Base-by-base conservation (phyloP, 179 eudicot species). In the Actinidia polygama region DNA sequence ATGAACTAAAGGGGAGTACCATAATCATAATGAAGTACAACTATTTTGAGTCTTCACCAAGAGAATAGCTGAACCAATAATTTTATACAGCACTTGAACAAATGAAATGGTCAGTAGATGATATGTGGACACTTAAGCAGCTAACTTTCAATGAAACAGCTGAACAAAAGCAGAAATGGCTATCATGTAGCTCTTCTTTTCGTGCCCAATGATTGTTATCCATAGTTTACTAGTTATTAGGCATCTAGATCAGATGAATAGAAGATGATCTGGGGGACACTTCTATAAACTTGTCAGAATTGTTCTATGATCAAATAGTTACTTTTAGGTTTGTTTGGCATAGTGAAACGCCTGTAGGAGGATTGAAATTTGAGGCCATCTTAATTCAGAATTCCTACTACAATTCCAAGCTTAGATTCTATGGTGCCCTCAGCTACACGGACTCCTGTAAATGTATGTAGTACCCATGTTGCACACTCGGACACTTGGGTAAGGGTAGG, bases 161-260 rank as follows among this genome's bases (percentile, higher is more conserved):
- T 21, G 49, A 10, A 73, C 58, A 21, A 26, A 53, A n/a, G 47
- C 62, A 74, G 36, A 40, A 16, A 55, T 18, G 15, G 19, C 15
- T 23, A 55, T 8, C 14, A 14, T 54, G 26, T 21, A 75, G 61
- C 18, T 5, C 26, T 73, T 50, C 61, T 51, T 0, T 51, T 26
- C 23, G 23, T 54, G 18, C 23, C 79, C 79, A 75, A n/a, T 55
- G 23, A 23, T 75, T 75, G n/a, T 75, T n/a, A n/a, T 49, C 49
- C 7, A 14, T 55, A 15, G 3, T 75, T 40, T 57, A 19, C 10
- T 18, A 74, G 63, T 26, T 54, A n/a, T 16, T 2, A 24, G 18
- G 47, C 4, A 75, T 30, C 54, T 54, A 7, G 2, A 26, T n/a
- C 9, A 16, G 49, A 53, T 54, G 49, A 53, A 75, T 26, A 14